Evolutionary conservation across 2,329 filamentous ascomycete genomes (phyloP), one percentile per base, ranked within the genome.

Genomic region (Pezicula carpinea): DNA sequence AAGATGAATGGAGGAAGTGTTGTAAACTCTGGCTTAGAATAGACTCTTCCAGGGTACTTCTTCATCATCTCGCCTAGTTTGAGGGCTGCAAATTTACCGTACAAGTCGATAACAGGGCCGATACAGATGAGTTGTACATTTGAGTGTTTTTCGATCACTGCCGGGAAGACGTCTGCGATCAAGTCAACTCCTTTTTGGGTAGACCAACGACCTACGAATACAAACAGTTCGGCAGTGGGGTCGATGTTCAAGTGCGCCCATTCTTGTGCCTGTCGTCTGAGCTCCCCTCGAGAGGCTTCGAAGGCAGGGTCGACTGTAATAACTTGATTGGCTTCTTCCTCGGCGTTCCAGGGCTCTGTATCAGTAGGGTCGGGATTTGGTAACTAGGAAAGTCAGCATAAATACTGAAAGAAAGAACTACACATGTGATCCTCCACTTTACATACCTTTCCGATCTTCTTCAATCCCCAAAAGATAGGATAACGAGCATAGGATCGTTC

Each of bases 171-270:
- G 55, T 85, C 81, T 17, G 81, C 81, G 53, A 85, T 84, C 39
- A 85, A 67, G 58, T 85, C 81, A 42, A 85, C 73, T 43, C 81
- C 81, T 62, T 85, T 85, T 58, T 85, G 81, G 71, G 82, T 77
- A 8, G 77, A 81, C 81, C 81, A 85, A 52, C 81, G 75, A 47
- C 81, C 81, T 44, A 85, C 81, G 54, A 85, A 85, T 6, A 85
- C 81, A 52, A 85, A 75, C 13, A 85, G 69, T 50, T 85, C 79
- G 1, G 82, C 80, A 31, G 78, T 69, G 1, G 79, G 74, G 53
- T 80, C 74, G 43, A 79, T 71, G 3, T 82, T 69, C 2, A 85
- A 69, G 14, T 78, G 78, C 31, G 82, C 81, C 81, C 82, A 85
- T 64, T 82, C 75, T 57, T 85, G 81, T 17, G 81, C 80, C 59